Base-by-base conservation (phyloP, 2,329 filamentous ascomycete genomes). In the Fusarium sp. region DNA sequence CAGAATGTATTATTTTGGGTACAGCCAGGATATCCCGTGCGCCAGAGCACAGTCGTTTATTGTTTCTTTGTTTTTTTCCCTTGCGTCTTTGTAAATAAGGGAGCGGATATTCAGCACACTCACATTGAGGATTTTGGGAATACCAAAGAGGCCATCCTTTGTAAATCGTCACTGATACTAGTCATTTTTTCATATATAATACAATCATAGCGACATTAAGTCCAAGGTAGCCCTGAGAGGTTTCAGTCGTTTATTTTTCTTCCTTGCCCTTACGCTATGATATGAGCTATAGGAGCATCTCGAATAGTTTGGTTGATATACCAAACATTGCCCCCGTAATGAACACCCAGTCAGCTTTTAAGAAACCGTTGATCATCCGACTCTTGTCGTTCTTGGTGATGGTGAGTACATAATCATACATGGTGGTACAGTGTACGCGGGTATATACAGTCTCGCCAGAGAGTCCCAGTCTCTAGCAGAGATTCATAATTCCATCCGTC, bases 391-490 rank as follows among this genome's bases (percentile, higher is more conserved):
- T 59, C 59, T 77, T 61, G 52, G 20, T 37, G 38, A 50, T 60
- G 47, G 64, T 64, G 50, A 62, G 67, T 75, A 72, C 73, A 78
- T 79, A 74, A 71, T 79, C 76, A 76, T 79, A 78, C 76, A 79
- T 79, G 64, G 60, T 81, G 72, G 70, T 81, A 79, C 74, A 82
- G 70, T 69, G 72, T 70, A 74, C 58, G 67, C 31, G 78, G 78
- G 71, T 80, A 80, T 81, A 78, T 80, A 78, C 77, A 80, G 60
- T 67, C 62, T 67, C 24, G 66, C 62, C 57, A 67, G 72, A 78
- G 75, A 60, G 59, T 64, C 75, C 74, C 73, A 62, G 37, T 60
- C 68, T 66, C 70, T 31, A 45, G 37, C 62, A 35, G 62, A 56
- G 37, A 45, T 45, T 67, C 62, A 37, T 62, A 37, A 29, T 29